Conservation (phyloP, 139 green algal species). For the Yamagishiella unicocca region DNA sequence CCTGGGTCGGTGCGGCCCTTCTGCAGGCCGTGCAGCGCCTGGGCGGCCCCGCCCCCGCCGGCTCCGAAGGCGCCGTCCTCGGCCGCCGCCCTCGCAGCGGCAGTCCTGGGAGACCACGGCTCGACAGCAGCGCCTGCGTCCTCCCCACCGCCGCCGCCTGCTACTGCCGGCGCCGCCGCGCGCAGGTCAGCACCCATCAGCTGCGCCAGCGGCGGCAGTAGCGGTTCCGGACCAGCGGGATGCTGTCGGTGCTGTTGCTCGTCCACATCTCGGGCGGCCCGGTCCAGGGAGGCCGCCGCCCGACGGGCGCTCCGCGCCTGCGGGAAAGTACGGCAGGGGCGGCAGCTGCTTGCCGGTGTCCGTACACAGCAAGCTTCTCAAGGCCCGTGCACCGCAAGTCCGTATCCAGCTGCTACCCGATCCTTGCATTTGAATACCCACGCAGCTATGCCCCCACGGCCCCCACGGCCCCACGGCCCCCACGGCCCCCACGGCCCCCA, state of each 20-base stretch:
- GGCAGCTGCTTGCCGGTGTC: no score
- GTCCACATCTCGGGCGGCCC: not conserved
- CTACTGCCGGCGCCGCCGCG: not conserved
- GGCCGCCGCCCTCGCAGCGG: not conserved
- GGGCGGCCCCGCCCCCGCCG: not conserved
- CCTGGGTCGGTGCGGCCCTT: conserved; percentile 9
- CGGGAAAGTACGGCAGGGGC: not conserved
- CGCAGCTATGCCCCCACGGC: no score
- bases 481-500: no score
- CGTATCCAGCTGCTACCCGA: no score
- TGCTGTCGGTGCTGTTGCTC: not conserved
- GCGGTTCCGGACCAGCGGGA: not conserved
- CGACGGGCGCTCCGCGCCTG: not conserved
- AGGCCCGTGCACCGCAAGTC: no score
- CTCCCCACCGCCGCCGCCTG: not conserved
- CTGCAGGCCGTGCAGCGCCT: not conserved
- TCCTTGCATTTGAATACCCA: no score
- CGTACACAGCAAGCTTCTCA: no score
- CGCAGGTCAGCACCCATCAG: no score
- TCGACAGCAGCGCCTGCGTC: not conserved
- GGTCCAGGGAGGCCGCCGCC: not conserved
- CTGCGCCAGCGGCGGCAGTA: not conserved
- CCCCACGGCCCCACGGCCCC: no score
- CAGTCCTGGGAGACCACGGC: not conserved
- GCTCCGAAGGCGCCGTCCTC: not conserved